Evolutionary conservation across 2,329 filamentous ascomycete genomes (phyloP), one percentile per base, ranked within the genome.

Genomic region (Diaporthe velutina): DNA sequence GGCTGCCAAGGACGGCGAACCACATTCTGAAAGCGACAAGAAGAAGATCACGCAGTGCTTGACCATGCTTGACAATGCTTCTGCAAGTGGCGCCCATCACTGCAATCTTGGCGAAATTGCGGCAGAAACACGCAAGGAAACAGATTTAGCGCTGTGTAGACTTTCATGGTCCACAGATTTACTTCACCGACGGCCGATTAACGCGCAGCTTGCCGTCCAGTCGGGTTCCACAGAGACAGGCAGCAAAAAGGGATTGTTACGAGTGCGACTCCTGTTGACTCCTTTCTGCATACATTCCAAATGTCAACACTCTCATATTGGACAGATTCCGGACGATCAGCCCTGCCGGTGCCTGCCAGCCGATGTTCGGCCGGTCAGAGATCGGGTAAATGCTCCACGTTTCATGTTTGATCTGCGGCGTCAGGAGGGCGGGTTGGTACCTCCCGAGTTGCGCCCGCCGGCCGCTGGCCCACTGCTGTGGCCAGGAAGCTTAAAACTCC

Each of bases 361-460:
- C 50, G 61, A 38, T 67, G 12, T 25, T 66, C 25, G 35, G 48
- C 38, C 48, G 57, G 45, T 72, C 57, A 52, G 54, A 72, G 48
- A 72, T 52, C 48, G 71, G 71, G 38, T 52, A 33, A 35, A 5
- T n/a, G 64, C 64, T 68, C 64, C 64, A 68, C 33, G 64, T 73
- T 54, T 40, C 68, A 72, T 45, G 73, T 74, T 72, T 74, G 73
- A 74, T 74, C 73, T 72, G 68, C 73, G 68, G 68, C 73, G 54
- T 66, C 73, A 74, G 73, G 50, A 74, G 33, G 35, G 61, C 71
- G 71, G 71, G 33, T 30, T 68, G n/a, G n/a, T 19, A 54, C 64
- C 48, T 68, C 64, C 64, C 64, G 64, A 64, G 64, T 40, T 68
- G n/a, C 22, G 48, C 64, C 42, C 64, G 48, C 7, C 64, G 64